Evolutionary conservation across 495 filamentous ascomycete species (phyloP), one percentile per base, ranked within the genome.

Genomic region (Tetracladium setigerum): DNA sequence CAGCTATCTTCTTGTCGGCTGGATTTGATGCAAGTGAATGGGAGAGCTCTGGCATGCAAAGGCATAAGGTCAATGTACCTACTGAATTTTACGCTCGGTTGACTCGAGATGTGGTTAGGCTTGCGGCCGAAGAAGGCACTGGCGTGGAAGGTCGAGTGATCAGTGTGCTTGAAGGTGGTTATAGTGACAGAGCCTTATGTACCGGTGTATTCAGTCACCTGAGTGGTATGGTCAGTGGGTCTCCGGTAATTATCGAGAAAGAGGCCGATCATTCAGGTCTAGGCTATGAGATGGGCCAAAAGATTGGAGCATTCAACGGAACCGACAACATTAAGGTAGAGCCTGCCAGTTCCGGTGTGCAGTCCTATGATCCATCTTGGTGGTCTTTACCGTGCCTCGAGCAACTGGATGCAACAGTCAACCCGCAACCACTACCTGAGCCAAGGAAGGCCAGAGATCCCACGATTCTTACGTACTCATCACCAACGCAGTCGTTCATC

Each of bases 1-100:
- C 84, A 7, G 89, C 89, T 6, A 86, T 98, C 27, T 98, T 98
- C 62, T 65, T 98, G 27, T 95, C 89, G 30, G 91, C 92, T 1
- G 92, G 92, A 0, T 98, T 98, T 55, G 92, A 98, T 68, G 94
- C 92, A 4, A 95, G 89, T 57, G 87, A 97, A 59, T 90, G 86
- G 79, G 92, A 98, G 62, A 76, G 80, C n/a, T 61, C 71, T 3
- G 87, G 84, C 1, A 97, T 98, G 94, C 92, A 97, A 60, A 72
- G 92, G 41, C 92, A 98, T 65, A 80, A 82, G 42, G 87, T 94
- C 47, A 92, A 95, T 64, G 90, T 98, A 7, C 92, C 94, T 0
- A 97, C 91, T 6, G 89, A 89, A 27, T 98, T 98, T 61, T 98
- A 96, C 63, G 91, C 94, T 40, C 76, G 82, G 2, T 83, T 98